phyloP scores from a whole-genome alignment of 2,329 filamentous ascomycete species.

The Neofusicoccum parvum region DNA sequence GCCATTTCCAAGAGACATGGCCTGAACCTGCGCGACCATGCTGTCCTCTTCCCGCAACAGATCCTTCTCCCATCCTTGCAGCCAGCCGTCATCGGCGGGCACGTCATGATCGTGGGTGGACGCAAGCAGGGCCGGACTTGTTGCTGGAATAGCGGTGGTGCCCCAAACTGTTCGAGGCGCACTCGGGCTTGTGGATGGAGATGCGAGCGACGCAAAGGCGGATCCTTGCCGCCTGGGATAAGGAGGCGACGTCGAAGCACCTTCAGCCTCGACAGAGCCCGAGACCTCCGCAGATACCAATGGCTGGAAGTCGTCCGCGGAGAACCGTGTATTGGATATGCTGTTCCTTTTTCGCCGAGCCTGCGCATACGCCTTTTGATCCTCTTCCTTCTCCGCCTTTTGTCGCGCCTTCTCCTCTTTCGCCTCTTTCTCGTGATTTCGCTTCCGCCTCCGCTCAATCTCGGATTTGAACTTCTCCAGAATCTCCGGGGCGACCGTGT shows the following conservation, averaged over 20 bases:
- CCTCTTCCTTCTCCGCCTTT: slow-evolving; percentile 78
- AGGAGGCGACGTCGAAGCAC: slow-evolving; percentile 49
- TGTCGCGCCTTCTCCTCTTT: slow-evolving; percentile 84
- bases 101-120: slow-evolving; percentile 42
- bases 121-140: slow-evolving; percentile 58
- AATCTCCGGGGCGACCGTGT: slow-evolving; percentile 75
- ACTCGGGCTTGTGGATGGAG: slow-evolving; percentile 79
- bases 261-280: slow-evolving; percentile 34
- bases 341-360: slow-evolving; percentile 61
- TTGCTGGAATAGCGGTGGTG: slow-evolving; percentile 67
- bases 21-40: slow-evolving; percentile 53
- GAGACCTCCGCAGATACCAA: slow-evolving; percentile 33
- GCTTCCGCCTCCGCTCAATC: slow-evolving; percentile 73
- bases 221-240: slow-evolving; percentile 54
- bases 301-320: slow-evolving; percentile 49
- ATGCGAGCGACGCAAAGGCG: slow-evolving; percentile 70
- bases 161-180: slow-evolving; percentile 86
- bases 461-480: slow-evolving; percentile 77
- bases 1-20: slow-evolving; percentile 36
- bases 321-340: slow-evolving; percentile 55
- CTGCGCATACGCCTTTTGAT: slow-evolving; percentile 66
- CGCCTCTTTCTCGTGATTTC: slow-evolving; percentile 78
- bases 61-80: slow-evolving; percentile 80
- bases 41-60: slow-evolving; percentile 62
- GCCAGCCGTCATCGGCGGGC: slow-evolving; percentile 75